Evolutionary conservation across 2,329 filamentous ascomycete species (phyloP).

Genomic region (Cordyceps farinosa): DNA sequence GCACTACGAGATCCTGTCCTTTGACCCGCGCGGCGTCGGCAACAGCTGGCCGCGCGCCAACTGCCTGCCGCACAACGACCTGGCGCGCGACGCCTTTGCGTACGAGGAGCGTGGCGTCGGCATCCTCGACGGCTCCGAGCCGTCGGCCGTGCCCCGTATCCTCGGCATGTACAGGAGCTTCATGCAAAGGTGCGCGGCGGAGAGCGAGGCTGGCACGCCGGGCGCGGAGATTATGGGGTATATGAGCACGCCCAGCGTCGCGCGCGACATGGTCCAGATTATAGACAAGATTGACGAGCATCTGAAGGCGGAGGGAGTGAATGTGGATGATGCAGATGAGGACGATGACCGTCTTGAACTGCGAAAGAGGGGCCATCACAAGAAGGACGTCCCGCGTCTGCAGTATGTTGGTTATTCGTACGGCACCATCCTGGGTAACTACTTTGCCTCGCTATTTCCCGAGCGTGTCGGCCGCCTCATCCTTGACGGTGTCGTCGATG

Average conservation of each 20-base stretch:
- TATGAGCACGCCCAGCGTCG: conserved; percentile 31
- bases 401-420: conserved; percentile 45
- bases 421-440: conserved; percentile 22
- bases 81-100: conserved; percentile 25
- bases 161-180: conserved; percentile 8
- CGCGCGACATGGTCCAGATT: conserved; percentile 33
- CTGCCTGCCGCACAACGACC: conserved; percentile 29
- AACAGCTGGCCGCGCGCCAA: conserved; percentile 30
- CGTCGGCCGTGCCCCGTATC: conserved; percentile 2
- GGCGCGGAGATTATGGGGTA: conserved; percentile 26
- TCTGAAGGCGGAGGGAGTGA: conserved; percentile 8
- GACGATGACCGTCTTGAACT: conserved; percentile 7
- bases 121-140: conserved; percentile 22
- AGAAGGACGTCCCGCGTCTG: conserved; percentile 22
- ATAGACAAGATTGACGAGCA: conserved; percentile 30
- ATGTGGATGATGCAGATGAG: not conserved
- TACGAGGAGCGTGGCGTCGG: conserved; percentile 29
- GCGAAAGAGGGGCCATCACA: not conserved
- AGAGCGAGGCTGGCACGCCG: not conserved
- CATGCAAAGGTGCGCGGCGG: not conserved
- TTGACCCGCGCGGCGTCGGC: conserved; percentile 35
- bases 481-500: conserved; percentile 29
- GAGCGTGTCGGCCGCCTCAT: conserved; percentile 33
- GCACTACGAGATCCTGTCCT: conserved; percentile 35
- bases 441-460: conserved; percentile 22